Evolutionary conservation across 2,329 filamentous ascomycete species (phyloP).

Genomic region (Neurospora sp.): DNA sequence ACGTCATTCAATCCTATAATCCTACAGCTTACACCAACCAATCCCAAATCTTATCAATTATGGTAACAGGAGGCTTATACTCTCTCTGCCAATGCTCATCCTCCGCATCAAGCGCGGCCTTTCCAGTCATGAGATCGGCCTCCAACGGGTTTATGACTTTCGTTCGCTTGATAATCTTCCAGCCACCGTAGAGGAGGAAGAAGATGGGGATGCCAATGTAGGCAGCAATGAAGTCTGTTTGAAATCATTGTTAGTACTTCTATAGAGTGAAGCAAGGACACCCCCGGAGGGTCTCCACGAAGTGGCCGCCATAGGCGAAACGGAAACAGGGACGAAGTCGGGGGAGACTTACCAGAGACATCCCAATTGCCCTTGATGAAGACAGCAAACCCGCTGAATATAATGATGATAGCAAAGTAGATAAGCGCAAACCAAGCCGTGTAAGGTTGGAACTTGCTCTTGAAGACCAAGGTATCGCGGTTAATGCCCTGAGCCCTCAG

Average conservation of each 20-base stretch:
- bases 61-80: not conserved
- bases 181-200: conserved; percentile 40
- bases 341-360: conserved; percentile 14
- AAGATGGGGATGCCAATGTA: conserved; percentile 33
- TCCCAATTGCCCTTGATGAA: conserved; percentile 27
- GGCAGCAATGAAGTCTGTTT: conserved; percentile 26
- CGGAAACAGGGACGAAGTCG: not conserved
- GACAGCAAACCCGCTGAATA: conserved; percentile 34
- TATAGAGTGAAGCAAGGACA: not conserved
- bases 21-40: conserved; percentile 3
- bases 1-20: not conserved
- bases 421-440: conserved; percentile 33
- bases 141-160: conserved; percentile 37
- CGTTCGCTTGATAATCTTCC: conserved; percentile 48
- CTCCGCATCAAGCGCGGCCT: conserved; percentile 45
- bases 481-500: conserved; percentile 29
- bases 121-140: conserved; percentile 41
- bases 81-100: conserved; percentile 5
- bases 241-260: not conserved
- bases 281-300: not conserved
- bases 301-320: not conserved
- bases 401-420: conserved; percentile 31
- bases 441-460: conserved; percentile 24
- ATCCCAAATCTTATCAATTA: conserved; percentile 14
- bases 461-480: conserved; percentile 20